A percentile compares a stretch with the other conserved stretches of the same genome.
Evolutionary conservation across 192 early-diverging fungal genomes (phyloP).

Genomic region (Kappamyces sp.): DNA sequence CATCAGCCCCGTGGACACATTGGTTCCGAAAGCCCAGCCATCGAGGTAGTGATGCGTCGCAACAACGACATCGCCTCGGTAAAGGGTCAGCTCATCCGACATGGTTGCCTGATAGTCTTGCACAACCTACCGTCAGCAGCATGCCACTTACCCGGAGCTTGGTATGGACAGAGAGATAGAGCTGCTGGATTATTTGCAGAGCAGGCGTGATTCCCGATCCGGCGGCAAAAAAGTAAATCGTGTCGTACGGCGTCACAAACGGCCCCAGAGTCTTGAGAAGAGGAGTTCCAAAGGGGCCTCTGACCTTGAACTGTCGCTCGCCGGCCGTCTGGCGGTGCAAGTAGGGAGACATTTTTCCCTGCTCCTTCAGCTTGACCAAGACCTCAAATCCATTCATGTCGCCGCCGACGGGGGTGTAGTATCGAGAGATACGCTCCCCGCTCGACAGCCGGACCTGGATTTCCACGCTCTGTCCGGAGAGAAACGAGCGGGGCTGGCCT

Average conservation of each 20-base stretch:
- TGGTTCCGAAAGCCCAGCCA: conserved; percentile 16
- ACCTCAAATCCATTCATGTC: conserved; percentile 30
- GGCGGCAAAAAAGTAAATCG: conserved; percentile 34
- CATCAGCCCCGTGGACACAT: neutral
- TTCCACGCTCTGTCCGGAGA: conserved; percentile 40
- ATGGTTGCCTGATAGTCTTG: conserved; percentile 10
- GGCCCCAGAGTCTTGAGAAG: conserved; percentile 17
- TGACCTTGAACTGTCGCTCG: conserved; percentile 37
- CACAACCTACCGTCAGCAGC: conserved; percentile 4
- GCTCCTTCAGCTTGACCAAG: conserved; percentile 19
- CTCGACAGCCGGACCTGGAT: conserved; percentile 31
- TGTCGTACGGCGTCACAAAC: conserved; percentile 4
- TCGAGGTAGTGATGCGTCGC: conserved; percentile 8
- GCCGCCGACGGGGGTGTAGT: conserved; percentile 29
- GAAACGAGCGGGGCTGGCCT: conserved; percentile 20
- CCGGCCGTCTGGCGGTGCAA: conserved; percentile 30
- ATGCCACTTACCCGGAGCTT: conserved; percentile 17
- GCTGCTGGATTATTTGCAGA: conserved; percentile 30
- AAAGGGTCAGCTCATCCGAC: conserved; percentile 4
- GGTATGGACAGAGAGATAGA: conserved; percentile 22
- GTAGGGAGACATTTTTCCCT: conserved; percentile 22
- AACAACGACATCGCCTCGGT: conserved; percentile 6
- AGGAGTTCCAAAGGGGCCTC: conserved; percentile 40
- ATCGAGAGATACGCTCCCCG: conserved; percentile 26
- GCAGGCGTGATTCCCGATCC: conserved; percentile 38